Percentiles rank a stretch among this genome's conserved stretches.
phyloP scores from a whole-genome alignment of 805 yeast species.

The Metschnikowia cerradonensis region DNA sequence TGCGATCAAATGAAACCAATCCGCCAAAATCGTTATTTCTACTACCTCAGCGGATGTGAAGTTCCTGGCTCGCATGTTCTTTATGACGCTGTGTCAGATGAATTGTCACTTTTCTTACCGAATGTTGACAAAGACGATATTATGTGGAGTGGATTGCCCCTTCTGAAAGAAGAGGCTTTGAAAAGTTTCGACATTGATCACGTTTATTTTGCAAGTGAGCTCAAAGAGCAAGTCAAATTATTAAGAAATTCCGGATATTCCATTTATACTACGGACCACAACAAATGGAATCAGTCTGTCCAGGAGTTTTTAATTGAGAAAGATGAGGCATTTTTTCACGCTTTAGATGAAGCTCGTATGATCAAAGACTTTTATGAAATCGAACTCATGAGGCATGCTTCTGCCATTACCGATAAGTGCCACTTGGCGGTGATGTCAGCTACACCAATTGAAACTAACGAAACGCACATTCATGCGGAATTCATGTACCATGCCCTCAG shows the following conservation, averaged over 20 bases:
- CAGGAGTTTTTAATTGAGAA: constrained; percentile 37
- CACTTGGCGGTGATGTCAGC: constrained; percentile 94
- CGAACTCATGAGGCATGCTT: constrained; percentile 70
- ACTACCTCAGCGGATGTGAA: constrained; percentile 77
- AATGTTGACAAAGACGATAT: constrained; percentile 82
- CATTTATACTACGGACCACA: constrained; percentile 54
- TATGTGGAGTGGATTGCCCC: constrained; percentile 94
- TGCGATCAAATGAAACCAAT: constrained; percentile 76
- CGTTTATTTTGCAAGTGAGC: constrained; percentile 57
- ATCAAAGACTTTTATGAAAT: constrained; percentile 84
- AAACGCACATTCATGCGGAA: constrained; percentile 93
- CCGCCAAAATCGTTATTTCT: constrained; percentile 90
- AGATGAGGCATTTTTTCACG: constrained; percentile 51
- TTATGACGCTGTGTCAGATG: constrained; percentile 50
- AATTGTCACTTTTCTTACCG: constrained; percentile 73
- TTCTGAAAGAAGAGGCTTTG: constrained; percentile 60
- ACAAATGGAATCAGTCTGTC: constrained; percentile 39
- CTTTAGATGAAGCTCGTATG: constrained; percentile 82
- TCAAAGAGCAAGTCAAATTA: constrained; percentile 34
- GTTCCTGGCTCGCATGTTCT: constrained; percentile 72
- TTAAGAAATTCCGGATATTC: constrained; percentile 23
- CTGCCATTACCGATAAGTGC: constrained; percentile 79
- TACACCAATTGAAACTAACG: constrained; percentile 78
- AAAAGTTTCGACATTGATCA: constrained; percentile 75
- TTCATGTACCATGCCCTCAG: constrained; percentile 89